A percentile compares a stretch with the other conserved stretches of the same genome.
Evolutionary conservation across 1,284 basidiomycete genomes (phyloP).

Genomic region (Melanopsichium pennsylvanicum): DNA sequence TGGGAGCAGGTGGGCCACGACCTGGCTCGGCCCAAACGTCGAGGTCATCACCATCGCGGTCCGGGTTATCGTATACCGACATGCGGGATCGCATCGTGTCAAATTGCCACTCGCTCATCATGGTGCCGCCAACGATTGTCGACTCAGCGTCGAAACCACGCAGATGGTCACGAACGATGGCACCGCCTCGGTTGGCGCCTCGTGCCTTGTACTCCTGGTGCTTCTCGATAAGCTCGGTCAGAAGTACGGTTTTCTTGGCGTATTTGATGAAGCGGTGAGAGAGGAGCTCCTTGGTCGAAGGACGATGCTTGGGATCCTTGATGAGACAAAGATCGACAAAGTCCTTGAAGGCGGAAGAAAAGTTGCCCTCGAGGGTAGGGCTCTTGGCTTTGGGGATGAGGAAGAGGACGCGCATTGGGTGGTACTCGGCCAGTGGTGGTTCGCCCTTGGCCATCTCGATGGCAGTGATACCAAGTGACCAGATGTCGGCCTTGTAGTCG

Average conservation of each 20-base stretch:
- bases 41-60: slow-evolving; percentile 70
- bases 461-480: slow-evolving; percentile 68
- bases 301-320: slow-evolving; percentile 88
- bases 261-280: slow-evolving; percentile 88
- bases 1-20: slow-evolving; percentile 57
- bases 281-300: slow-evolving; percentile 86
- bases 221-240: slow-evolving; percentile 82
- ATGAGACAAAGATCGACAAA: slow-evolving; percentile 90
- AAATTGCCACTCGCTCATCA: slow-evolving; percentile 93
- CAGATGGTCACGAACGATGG: slow-evolving; percentile 48
- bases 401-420: slow-evolving; percentile 69
- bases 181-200: slow-evolving; percentile 48
- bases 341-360: slow-evolving; percentile 86
- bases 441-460: slow-evolving; percentile 68
- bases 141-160: slow-evolving; percentile 39
- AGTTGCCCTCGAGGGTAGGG: slow-evolving; percentile 84
- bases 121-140: slow-evolving; percentile 68
- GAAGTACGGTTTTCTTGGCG: slow-evolving; percentile 78
- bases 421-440: slow-evolving; percentile 68
- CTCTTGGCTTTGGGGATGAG: slow-evolving; percentile 75
- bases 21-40: slow-evolving; percentile 56
- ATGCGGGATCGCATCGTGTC: slow-evolving; percentile 78
- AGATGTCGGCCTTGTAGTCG: slow-evolving; percentile 68
- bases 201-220: slow-evolving; percentile 63
- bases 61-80: slow-evolving; percentile 68